phyloP scores from a whole-genome alignment of 164 flowering plant genomes.

The Platanus orientalis region DNA sequence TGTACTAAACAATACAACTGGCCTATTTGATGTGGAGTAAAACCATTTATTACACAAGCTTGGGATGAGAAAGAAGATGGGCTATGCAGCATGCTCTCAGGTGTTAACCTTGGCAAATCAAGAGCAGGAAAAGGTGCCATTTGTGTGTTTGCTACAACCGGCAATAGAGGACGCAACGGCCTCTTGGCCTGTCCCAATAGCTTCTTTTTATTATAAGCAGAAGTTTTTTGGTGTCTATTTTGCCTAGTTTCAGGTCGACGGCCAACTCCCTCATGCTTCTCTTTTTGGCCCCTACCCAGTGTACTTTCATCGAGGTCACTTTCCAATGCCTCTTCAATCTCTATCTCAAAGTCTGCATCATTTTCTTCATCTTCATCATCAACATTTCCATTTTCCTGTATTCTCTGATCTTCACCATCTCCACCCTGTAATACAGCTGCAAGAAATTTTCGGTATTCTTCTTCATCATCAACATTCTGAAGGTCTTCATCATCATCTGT shows the following conservation, averaged over 20 bases:
- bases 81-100: conserved; percentile 16
- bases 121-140: conserved; percentile 26
- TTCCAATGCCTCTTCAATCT: conserved; percentile 88
- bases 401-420: conserved; percentile 30
- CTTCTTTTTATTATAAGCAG: conserved; percentile 31
- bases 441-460: conserved; percentile 89
- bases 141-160: conserved; percentile 33
- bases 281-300: conserved; percentile 15
- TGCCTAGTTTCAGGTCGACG: conserved; percentile 74
- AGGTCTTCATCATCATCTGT: conserved; percentile 89
- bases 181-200: conserved; percentile 38
- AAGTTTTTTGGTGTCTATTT: conserved; percentile 45
- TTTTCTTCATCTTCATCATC: conserved; percentile 91
- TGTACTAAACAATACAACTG: conserved; percentile 78
- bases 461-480: conserved; percentile 86
- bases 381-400: conserved; percentile 34
- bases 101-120: conserved; percentile 21
- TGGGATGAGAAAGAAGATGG: conserved; percentile 22
- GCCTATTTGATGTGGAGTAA: conserved; percentile 74
- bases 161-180: conserved; percentile 72
- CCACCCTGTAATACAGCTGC: conserved; percentile 73
- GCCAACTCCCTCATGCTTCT: conserved; percentile 23
- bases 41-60: conserved; percentile 40
- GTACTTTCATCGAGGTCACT: conserved; percentile 66
- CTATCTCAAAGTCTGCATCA: conserved; percentile 97